These are phyloP conservation scores for Leucogyrophana mollusca DNA, from an alignment of 768 basidiomycete genomes.

Conservation along the genomic window DNA sequence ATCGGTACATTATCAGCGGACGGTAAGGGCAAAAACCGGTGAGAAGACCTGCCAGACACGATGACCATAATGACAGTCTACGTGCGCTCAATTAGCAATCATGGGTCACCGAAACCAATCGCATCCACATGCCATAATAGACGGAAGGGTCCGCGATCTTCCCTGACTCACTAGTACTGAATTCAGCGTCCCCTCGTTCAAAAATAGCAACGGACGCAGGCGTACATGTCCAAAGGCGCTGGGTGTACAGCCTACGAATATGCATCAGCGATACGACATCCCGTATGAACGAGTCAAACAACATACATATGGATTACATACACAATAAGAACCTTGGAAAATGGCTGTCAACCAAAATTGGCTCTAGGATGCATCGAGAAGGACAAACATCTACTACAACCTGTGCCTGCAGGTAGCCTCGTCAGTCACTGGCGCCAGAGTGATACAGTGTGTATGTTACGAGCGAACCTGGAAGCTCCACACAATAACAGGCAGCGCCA, in stretches of 20 bases:
- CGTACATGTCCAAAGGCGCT: conserved; percentile 4
- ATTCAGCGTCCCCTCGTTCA: neutral
- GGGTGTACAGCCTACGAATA: neutral
- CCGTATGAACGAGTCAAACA: neutral
- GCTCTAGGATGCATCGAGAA: too few relatives aligned
- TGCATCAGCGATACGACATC: neutral
- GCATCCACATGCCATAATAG: neutral
- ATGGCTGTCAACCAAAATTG: neutral
- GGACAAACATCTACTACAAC: too few relatives aligned
- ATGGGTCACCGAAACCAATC: too few relatives aligned
- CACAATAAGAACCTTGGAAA: neutral
- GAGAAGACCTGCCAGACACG: too few relatives aligned
- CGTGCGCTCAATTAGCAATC: too few relatives aligned
- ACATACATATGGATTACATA: neutral
- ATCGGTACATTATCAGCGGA: too few relatives aligned
- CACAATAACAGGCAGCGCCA: conserved; percentile 21
- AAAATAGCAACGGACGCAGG: too few relatives aligned
- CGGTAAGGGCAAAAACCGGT: too few relatives aligned
- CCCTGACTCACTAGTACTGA: neutral
- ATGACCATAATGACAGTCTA: too few relatives aligned
- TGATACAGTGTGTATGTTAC: too few relatives aligned
- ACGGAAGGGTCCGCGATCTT: neutral
- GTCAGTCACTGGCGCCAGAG: too few relatives aligned
- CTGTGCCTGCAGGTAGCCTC: too few relatives aligned
- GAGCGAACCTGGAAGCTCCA: conserved; percentile 18